Base-by-base conservation (phyloP, 2,329 filamentous ascomycete species). In the Trichoderma asperellum region DNA sequence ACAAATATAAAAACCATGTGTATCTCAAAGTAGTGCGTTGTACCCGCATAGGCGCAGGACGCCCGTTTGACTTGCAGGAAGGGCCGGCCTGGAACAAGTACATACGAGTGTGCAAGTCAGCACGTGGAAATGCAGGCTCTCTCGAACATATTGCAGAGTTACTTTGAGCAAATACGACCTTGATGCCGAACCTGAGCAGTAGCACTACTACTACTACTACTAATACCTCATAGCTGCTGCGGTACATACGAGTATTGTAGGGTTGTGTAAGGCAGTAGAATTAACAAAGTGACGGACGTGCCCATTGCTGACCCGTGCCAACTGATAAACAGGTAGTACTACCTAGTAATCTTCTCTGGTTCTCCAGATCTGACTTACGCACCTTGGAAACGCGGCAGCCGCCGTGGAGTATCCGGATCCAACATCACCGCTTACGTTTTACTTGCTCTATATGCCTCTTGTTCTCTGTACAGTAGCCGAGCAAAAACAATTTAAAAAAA, bases 91-190 rank as follows among this genome's bases (percentile, higher is more conserved):
- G 16, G 40, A 43, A 43, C 52, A 14, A 55, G 52, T 55, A 24
- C 24, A 24, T 24, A 55, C 52, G 52, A 55, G 24, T 43, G 49
- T 29, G 27, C 24, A 29, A 55, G 55, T 35, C 35, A 57, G 34
- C 62, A 65, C 62, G 62, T 65, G 62, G 62, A 35, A 34, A 65
- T 56, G 52, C 49, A 65, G 40, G 62, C 49, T 40, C 40, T 43
- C 18, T 62, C 40, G 40, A 37, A 61, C 43, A 40, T 27, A 24
- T 49, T 29, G 40, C 43, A 34, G 47, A 24, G n/a, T 12, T 49
- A 49, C 47, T 49, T 43, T n/a, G 27, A 14, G 16, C 2, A 4
- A 43, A 43, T 43, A 43, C 40, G 40, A 43, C 40, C 16, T n/a
- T 6, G 6, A 43, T 43, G 18, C 40, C 40, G 40, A 43, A 43